Conservation (phyloP, 2,329 filamentous ascomycete genomes). For the Verticillium nubilum region DNA sequence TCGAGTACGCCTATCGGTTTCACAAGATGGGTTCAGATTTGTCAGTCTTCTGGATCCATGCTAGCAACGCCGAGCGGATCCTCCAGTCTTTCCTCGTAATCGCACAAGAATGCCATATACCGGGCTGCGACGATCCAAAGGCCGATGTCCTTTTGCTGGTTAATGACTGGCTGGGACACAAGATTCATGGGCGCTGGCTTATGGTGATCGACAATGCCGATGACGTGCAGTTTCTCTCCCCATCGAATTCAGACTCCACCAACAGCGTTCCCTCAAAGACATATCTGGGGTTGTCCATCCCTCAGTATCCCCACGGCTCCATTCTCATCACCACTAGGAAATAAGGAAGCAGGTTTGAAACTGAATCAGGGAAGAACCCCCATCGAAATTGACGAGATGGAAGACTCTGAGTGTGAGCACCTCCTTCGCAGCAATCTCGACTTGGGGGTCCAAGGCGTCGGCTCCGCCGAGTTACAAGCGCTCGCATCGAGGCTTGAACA, state of each 20-base stretch:
- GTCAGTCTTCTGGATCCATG: constrained; percentile 22
- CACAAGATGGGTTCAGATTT: constrained; percentile 11
- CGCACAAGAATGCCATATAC: constrained; percentile 16
- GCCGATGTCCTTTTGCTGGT: constrained; percentile 9
- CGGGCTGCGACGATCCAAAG: constrained; percentile 17
- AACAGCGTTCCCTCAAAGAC: too few relatives aligned
- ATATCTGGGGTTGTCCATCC: constrained; percentile 15
- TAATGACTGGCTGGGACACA: constrained; percentile 20
- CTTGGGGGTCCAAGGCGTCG: too few relatives aligned
- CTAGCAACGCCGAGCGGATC: constrained; percentile 22
- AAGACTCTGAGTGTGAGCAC: constrained; percentile 13
- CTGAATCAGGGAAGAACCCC: constrained; percentile 15
- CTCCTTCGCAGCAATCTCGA: constrained; percentile 16
- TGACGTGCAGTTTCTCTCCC: constrained; percentile 13
- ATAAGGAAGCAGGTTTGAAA: constrained; percentile 20
- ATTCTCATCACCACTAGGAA: constrained; percentile 27
- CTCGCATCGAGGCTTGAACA: constrained; percentile 21
- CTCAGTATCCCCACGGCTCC: constrained; percentile 20
- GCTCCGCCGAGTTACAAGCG: not conserved
- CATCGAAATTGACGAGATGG: constrained; percentile 23
- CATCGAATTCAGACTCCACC: too few relatives aligned
- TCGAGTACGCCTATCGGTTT: constrained; percentile 21
- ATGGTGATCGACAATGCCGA: constrained; percentile 13
- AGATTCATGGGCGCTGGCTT: constrained; percentile 14
- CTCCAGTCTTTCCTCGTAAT: constrained; percentile 14